A percentile compares a stretch with the other conserved stretches of the same genome.
Evolutionary conservation across 2,329 filamentous ascomycete species (phyloP).

Genomic region (Curvularia lunata): DNA sequence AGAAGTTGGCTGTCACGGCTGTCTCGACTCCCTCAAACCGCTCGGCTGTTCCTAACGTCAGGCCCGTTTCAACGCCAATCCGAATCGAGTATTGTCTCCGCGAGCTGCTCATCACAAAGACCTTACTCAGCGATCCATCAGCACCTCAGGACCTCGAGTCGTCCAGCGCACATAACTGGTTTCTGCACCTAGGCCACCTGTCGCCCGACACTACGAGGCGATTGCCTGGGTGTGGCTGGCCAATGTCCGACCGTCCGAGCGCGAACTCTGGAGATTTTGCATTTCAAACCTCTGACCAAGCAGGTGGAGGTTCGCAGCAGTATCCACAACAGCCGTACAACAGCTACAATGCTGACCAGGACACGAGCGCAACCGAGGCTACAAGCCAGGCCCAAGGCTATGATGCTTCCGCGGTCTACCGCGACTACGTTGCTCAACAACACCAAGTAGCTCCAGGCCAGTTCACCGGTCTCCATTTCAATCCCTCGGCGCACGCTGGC

Average conservation of each 20-base stretch:
- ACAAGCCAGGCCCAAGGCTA: conserved; percentile 25
- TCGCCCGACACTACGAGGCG: conserved; percentile 24
- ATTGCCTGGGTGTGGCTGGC: conserved; percentile 21
- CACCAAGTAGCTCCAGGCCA: conserved; percentile 26
- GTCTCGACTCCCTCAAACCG: not conserved
- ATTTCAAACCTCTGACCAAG: conserved; percentile 46
- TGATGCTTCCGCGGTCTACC: conserved; percentile 28
- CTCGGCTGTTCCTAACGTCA: not conserved
- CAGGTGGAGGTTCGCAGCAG: conserved; percentile 28
- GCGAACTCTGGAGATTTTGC: conserved; percentile 37
- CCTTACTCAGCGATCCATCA: conserved; percentile 16
- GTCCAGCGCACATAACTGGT: not conserved
- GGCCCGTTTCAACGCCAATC: not conserved
- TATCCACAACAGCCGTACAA: conserved; percentile 28
- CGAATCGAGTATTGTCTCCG: conserved; percentile 1
- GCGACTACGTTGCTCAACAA: conserved; percentile 27
- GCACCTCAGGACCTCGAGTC: conserved; percentile 1
- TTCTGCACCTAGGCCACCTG: conserved; percentile 6
- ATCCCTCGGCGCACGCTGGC: conserved; percentile 31
- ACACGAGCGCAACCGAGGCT: conserved; percentile 31
- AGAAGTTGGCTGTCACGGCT: not conserved
- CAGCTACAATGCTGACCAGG: conserved; percentile 36
- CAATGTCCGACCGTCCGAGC: conserved; percentile 40
- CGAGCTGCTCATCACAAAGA: conserved; percentile 6
- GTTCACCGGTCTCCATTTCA: conserved; percentile 31